Conservation (phyloP, 805 yeast genomes). For the Saccharomycodes ludwigii region DNA sequence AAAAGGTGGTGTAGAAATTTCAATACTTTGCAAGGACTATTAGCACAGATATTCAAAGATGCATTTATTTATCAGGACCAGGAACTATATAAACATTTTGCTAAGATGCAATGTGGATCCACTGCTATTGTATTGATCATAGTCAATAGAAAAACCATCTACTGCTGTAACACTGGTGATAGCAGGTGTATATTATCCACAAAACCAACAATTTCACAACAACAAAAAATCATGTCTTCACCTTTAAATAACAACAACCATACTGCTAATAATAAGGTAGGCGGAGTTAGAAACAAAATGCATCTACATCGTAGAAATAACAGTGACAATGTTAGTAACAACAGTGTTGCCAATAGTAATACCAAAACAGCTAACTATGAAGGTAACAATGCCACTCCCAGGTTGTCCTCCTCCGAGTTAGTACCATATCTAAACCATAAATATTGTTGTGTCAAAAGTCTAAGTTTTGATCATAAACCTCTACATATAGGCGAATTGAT, state of each 20-base stretch:
- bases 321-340: too few relatives aligned
- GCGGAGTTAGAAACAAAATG: background rate
- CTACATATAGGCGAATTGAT: slow-evolving; percentile 88
- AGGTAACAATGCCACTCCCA: background rate
- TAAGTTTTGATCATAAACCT: slow-evolving; percentile 84
- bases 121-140: slow-evolving; percentile 38
- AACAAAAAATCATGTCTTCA: too few relatives aligned
- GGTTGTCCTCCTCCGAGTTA: too few relatives aligned
- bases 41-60: slow-evolving; percentile 28
- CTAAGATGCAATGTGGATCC: slow-evolving; percentile 34
- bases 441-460: slow-evolving; percentile 38
- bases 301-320: background rate
- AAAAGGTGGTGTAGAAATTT: too few relatives aligned
- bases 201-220: slow-evolving; percentile 35
- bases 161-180: slow-evolving; percentile 66
- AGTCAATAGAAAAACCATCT: slow-evolving; percentile 31
- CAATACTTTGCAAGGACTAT: slow-evolving; percentile 23
- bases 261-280: background rate
- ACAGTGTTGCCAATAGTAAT: background rate
- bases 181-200: slow-evolving; percentile 51
- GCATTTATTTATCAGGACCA: slow-evolving; percentile 35
- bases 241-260: too few relatives aligned
- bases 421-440: too few relatives aligned
- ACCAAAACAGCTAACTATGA: background rate
- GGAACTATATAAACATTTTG: slow-evolving; percentile 27